Evolutionary conservation across 257 asterid genomes (phyloP).

Genomic region (Petunia axillaris): DNA sequence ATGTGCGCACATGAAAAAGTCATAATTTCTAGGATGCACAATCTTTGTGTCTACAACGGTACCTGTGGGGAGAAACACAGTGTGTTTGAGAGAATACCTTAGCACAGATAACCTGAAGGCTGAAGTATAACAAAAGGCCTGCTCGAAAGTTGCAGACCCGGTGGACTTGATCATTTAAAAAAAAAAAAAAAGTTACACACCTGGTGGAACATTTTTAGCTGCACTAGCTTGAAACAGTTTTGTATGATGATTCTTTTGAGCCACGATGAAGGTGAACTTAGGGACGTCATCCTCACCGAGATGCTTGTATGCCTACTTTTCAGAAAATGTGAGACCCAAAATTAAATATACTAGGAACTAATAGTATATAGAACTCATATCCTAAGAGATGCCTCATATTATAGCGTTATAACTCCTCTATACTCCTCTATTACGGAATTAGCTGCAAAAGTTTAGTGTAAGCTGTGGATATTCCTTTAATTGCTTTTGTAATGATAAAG

Average conservation of each 20-base stretch:
- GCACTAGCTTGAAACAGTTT: slow-evolving; percentile 74
- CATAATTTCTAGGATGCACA: slow-evolving; percentile 81
- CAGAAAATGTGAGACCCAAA: not conserved
- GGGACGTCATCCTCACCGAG: slow-evolving; percentile 80
- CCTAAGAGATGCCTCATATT: slow-evolving; percentile 15
- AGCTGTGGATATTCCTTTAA: not conserved
- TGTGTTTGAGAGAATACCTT: slow-evolving; percentile 20
- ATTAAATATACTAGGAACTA: not conserved
- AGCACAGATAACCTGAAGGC: slow-evolving; percentile 13
- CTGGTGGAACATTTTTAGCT: slow-evolving; percentile 80
- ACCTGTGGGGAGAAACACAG: slow-evolving; percentile 55
- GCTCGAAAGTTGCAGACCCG: slow-evolving; percentile 53
- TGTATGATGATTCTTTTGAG: slow-evolving; percentile 87
- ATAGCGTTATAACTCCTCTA: slow-evolving; percentile 4
- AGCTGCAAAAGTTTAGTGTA: not conserved
- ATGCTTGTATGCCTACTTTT: slow-evolving; percentile 72
- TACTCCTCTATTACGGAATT: not conserved
- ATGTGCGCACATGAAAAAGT: slow-evolving; percentile 89
- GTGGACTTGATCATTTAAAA: slow-evolving; percentile 34
- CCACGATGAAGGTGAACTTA: slow-evolving; percentile 84
- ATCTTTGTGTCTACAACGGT: slow-evolving; percentile 77
- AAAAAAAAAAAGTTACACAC: slow-evolving; percentile 40
- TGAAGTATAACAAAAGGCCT: slow-evolving; percentile 5
- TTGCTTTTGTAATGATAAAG: not conserved
- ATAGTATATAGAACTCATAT: not conserved